These are phyloP conservation scores for Cajanus cajan DNA, from an alignment of 306 rosid genomes.

Conservation along the genomic window DNA sequence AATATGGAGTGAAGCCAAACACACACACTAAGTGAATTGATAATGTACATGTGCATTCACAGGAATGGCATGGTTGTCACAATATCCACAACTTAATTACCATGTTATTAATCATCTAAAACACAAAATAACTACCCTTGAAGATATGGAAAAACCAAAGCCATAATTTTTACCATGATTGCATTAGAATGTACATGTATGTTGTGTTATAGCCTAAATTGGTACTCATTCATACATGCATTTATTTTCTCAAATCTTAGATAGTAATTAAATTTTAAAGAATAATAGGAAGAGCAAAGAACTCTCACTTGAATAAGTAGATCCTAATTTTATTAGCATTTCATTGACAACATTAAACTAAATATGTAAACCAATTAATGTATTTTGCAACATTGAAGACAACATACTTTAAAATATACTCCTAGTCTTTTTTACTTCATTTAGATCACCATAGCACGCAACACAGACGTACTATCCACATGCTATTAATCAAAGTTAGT, in stretches of 20 bases:
- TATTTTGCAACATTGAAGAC: neutral
- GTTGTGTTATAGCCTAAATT: neutral
- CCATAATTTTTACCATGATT: neutral
- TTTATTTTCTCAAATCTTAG: neutral
- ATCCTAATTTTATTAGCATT: neutral
- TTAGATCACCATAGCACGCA: conserved; percentile 46
- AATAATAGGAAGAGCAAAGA: neutral
- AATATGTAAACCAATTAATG: neutral
- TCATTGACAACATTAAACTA: neutral
- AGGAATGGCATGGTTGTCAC: no score
- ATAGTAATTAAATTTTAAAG: neutral
- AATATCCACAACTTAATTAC: no score
- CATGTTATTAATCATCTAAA: neutral
- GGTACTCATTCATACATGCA: neutral
- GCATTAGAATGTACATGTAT: neutral
- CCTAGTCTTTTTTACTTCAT: conserved; percentile 28
- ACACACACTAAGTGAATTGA: no score
- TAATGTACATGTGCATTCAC: no score
- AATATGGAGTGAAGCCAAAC: no score
- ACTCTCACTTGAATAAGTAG: neutral
- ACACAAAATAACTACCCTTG: neutral
- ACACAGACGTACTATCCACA: no score
- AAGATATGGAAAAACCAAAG: neutral
- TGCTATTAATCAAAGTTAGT: no score
- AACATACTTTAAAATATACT: conserved; percentile 42